These are phyloP conservation scores for Solanum corneliomulleri DNA, from an alignment of 257 asterid genomes.

Conservation along the genomic window DNA sequence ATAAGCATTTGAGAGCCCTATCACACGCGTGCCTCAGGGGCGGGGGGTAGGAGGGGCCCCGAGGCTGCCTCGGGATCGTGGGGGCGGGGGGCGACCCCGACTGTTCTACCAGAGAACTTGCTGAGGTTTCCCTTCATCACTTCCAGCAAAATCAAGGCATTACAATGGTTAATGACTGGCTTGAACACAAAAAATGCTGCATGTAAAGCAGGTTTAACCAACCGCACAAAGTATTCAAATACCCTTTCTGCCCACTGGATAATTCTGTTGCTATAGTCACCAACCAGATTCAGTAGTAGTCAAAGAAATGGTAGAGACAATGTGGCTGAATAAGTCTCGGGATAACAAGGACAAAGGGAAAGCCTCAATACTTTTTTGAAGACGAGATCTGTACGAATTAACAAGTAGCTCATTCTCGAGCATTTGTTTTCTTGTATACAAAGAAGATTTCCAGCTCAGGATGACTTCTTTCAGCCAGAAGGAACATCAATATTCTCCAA, in stretches of 20 bases:
- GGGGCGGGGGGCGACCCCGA: too few species aligned
- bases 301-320: conserved; percentile 68
- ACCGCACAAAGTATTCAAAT: conserved; percentile 68
- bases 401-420: conserved; percentile 80
- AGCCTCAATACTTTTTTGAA: conserved; percentile 74
- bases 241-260: conserved; percentile 97
- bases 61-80: too few species aligned
- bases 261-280: conserved; percentile 70
- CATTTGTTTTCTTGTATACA: conserved; percentile 51
- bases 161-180: conserved; percentile 89
- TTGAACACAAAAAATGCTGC: conserved; percentile 93
- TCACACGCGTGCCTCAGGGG: too few species aligned
- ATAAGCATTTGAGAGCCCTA: too few species aligned
- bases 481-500: conserved; percentile 80
- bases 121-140: too few species aligned
- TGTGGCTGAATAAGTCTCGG: conserved; percentile 90
- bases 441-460: conserved; percentile 62
- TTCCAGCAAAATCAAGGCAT: not conserved
- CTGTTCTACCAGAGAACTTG: too few species aligned
- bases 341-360: conserved; percentile 90
- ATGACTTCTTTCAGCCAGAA: conserved; percentile 69
- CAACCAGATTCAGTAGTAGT: conserved; percentile 79
- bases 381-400: conserved; percentile 75
- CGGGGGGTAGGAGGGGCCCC: too few species aligned
- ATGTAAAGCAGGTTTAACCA: conserved; percentile 77